Evolutionary conservation across 495 filamentous ascomycete species (phyloP).

Genomic region (Friedmanniomyces endolithicus): DNA sequence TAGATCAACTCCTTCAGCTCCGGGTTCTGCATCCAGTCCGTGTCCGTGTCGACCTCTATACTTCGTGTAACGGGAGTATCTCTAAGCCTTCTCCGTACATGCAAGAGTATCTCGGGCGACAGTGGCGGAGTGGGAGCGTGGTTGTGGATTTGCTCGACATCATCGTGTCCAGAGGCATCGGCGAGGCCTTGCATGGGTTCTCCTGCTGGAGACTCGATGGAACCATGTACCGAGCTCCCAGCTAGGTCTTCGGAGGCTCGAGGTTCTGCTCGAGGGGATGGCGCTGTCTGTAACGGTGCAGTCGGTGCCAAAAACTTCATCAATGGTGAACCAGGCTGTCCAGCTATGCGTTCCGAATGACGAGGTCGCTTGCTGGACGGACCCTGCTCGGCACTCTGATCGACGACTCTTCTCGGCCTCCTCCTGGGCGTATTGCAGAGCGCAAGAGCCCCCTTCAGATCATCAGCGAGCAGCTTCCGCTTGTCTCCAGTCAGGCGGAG

Average conservation of each 20-base stretch:
- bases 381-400: neutral
- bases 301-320: neutral
- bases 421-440: neutral
- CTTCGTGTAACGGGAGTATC: neutral
- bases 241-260: too few relatives aligned
- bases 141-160: too few relatives aligned
- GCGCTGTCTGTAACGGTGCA: neutral
- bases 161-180: too few relatives aligned
- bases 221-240: too few relatives aligned
- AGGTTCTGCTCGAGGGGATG: too few relatives aligned
- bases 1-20: neutral
- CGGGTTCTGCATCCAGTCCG: neutral
- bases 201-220: too few relatives aligned
- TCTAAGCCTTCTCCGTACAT: neutral
- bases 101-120: neutral
- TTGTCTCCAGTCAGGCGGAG: neutral
- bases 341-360: neutral
- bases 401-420: neutral
- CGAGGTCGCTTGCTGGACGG: neutral
- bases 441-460: neutral
- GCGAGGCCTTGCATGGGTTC: too few relatives aligned
- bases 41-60: neutral
- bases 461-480: neutral
- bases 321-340: neutral
- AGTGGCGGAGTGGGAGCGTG: neutral